Percentiles rank a stretch among this genome's conserved stretches.
These are phyloP conservation scores for Coccomyxa subellipsoidea DNA, from an alignment of 163 green algal species.

Conservation along the genomic window DNA sequence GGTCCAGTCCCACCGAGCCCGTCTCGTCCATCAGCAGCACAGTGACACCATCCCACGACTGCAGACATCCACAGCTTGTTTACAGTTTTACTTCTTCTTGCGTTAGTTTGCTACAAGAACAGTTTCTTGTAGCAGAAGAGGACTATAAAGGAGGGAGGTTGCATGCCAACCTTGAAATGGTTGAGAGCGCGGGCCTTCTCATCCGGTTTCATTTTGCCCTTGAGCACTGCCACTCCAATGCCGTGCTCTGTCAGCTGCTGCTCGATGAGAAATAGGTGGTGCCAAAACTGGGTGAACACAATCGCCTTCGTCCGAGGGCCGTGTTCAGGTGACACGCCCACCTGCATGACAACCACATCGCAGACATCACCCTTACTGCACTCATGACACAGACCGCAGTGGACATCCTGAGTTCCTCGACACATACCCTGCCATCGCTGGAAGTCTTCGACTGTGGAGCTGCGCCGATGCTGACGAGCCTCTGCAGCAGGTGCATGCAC, in stretches of 20 bases:
- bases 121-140: neutral
- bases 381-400: too few relatives aligned
- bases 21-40: conserved; percentile 85
- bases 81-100: neutral
- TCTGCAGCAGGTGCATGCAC: conserved; percentile 63
- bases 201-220: conserved; percentile 29
- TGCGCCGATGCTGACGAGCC: conserved; percentile 54
- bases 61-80: neutral
- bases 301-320: conserved; percentile 58
- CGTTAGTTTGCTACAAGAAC: neutral
- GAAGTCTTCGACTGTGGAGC: neutral
- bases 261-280: conserved; percentile 75
- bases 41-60: conserved; percentile 26
- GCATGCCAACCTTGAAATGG: conserved; percentile 35
- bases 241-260: conserved; percentile 27
- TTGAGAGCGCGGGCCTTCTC: conserved; percentile 49
- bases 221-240: conserved; percentile 38
- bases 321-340: neutral
- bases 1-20: conserved; percentile 85
- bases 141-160: neutral
- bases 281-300: conserved; percentile 85
- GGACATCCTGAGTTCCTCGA: too few relatives aligned
- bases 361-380: neutral
- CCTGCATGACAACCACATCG: neutral
- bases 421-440: neutral